Percentiles rank a stretch among this genome's conserved stretches.
These are phyloP conservation scores for Trichoderma erinaceum DNA, from an alignment of 495 filamentous ascomycete species.

Conservation along the genomic window DNA sequence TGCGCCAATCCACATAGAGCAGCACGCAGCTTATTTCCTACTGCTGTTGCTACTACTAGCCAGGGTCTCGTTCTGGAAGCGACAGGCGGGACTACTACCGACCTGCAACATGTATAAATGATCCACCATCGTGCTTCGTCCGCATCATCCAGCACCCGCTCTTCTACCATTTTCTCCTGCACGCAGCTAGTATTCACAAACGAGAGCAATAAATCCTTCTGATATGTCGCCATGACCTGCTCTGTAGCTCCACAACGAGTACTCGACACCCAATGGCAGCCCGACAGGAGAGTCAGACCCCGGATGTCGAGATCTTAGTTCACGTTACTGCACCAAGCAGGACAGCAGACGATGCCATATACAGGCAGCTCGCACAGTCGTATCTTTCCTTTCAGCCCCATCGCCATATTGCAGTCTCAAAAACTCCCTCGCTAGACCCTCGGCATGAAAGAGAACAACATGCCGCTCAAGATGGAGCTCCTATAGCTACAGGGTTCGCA, in stretches of 20 bases:
- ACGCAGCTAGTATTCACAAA: not conserved
- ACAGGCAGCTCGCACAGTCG: slow-evolving; percentile 54
- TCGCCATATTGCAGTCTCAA: slow-evolving; percentile 14
- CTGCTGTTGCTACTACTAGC: not conserved
- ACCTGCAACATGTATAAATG: not conserved
- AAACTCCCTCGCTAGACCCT: slow-evolving; percentile 17
- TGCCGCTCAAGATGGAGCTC: not conserved
- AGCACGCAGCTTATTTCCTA: not conserved
- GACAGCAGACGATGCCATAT: slow-evolving; percentile 53
- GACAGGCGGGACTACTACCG: no score
- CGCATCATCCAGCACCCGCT: no score
- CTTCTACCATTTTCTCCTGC: not conserved
- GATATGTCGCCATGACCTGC: slow-evolving; percentile 8
- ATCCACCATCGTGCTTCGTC: not conserved
- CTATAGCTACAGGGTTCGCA: not conserved
- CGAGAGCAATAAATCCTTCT: not conserved
- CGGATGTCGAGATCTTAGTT: slow-evolving; percentile 56
- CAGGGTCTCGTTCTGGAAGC: not conserved
- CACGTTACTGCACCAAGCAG: slow-evolving; percentile 61
- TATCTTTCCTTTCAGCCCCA: slow-evolving; percentile 53
- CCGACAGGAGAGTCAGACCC: not conserved
- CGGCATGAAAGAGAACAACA: not conserved
- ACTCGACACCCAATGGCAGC: slow-evolving; percentile 19
- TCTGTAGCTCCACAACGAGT: slow-evolving; percentile 20
- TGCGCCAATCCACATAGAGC: not conserved